Base-by-base conservation (phyloP, 2,329 filamentous ascomycete species). In the Dactylellina sp. region DNA sequence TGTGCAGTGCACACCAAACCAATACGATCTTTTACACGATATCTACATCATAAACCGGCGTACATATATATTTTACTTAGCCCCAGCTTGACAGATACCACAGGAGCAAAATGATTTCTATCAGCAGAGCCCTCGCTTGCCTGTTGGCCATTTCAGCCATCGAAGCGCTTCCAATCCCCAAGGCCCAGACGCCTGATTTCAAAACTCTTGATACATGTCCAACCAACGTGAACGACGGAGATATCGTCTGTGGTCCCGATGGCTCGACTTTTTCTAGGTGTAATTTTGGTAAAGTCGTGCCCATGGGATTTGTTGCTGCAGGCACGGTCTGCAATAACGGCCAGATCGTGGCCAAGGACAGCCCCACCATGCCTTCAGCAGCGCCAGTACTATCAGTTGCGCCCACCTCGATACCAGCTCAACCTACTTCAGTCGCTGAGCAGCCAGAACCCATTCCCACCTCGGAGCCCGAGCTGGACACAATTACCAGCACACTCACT, bases 241-340 rank as follows among this genome's bases (percentile, higher is more conserved):
- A 44, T 11, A 60, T 75, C 25, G 32, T 66, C 16, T 75, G 72
- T 46, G 44, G 55, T 37, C 16, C 72, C 1, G 55, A 65, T 40
- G 72, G 72, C 16, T 14, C 24, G 11, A 4, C 44, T n/a, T 75
- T 75, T 25, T 75, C 16, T 32, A 39, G 64, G 37, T 75, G 72
- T 39, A 65, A 75, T 52, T 66, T 49, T 20, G 59, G 59, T 32
- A 71, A 28, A 24, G 37, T 46, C 3, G 47, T 75, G 7, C 60
- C 60, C 28, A 75, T 71, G 64, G 72, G 72, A 6, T 5, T 44
- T 9, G 72, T 75, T 28, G 72, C 72, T 37, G 59, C 52, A 14
- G 72, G 72, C 14, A 75, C 24, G 22, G 28, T 12, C 16, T 75
- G 72, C 60, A 47, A 24, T 25, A 37, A 57, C 18, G 72, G 72